These are phyloP conservation scores for Zymoseptoria tritici DNA, from an alignment of 2,329 filamentous ascomycete species.

Conservation along the genomic window DNA sequence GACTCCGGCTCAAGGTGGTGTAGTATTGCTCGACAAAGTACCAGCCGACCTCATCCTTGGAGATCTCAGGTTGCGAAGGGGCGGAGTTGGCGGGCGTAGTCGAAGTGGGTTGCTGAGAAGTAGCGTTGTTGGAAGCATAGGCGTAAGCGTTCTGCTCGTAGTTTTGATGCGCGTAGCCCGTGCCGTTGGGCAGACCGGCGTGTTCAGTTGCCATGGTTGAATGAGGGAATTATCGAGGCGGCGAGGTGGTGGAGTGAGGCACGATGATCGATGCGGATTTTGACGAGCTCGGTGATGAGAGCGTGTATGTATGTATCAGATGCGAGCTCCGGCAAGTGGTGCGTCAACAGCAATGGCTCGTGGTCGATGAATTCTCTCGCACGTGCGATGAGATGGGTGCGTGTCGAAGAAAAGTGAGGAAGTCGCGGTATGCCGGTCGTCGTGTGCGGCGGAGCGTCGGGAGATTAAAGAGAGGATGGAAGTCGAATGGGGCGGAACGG, in stretches of 20 bases:
- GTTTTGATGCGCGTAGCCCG: slow-evolving; percentile 36
- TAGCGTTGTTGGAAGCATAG: slow-evolving; percentile 24
- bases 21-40: slow-evolving; percentile 99
- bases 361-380: background rate
- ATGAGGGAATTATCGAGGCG: slow-evolving; percentile 2
- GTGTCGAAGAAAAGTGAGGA: background rate
- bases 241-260: background rate
- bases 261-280: background rate
- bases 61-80: slow-evolving; percentile 37
- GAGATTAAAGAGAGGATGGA: background rate
- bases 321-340: background rate
- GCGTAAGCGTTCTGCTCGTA: slow-evolving; percentile 33
- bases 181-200: slow-evolving; percentile 40
- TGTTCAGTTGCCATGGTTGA: slow-evolving; percentile 37
- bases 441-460: background rate
- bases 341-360: background rate
- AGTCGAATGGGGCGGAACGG: background rate
- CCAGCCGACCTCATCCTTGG: slow-evolving; percentile 96
- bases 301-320: background rate
- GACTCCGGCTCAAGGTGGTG: slow-evolving; percentile 87
- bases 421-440: background rate
- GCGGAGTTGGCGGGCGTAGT: slow-evolving; percentile 17
- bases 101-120: slow-evolving; percentile 15
- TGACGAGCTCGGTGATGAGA: background rate
- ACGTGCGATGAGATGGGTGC: background rate